phyloP scores from a whole-genome alignment of 1,284 basidiomycete species.

The Xerocomus amazonicus region DNA sequence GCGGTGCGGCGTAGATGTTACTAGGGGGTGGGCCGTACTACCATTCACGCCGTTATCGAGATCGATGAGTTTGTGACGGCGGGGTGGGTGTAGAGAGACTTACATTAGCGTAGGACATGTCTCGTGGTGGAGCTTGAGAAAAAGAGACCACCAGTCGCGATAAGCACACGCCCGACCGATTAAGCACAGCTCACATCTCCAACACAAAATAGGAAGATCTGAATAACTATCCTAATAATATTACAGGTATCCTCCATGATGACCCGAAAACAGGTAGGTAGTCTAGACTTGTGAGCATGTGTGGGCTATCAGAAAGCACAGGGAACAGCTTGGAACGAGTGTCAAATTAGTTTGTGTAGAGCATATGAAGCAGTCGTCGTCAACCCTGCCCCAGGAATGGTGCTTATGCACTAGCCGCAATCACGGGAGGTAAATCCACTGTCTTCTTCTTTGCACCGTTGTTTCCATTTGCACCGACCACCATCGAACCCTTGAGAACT shows the following conservation, averaged over 20 bases:
- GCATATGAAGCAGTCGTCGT: too few species aligned
- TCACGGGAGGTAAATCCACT: conserved; percentile 44
- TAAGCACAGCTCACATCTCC: background rate
- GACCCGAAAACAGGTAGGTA: background rate
- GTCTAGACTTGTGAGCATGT: conserved; percentile 12
- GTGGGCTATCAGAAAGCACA: background rate
- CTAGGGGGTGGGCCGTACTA: conserved; percentile 27
- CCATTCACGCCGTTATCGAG: background rate
- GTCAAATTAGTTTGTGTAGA: conserved; percentile 1
- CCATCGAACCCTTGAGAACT: conserved; percentile 5
- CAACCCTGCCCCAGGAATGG: background rate
- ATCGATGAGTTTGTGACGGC: background rate
- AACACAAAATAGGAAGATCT: background rate
- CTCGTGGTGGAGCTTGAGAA: background rate
- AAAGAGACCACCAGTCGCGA: background rate
- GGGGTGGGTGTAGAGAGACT: conserved; percentile 5
- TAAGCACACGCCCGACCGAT: conserved; percentile 5
- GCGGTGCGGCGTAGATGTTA: conserved; percentile 7
- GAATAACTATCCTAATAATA: conserved; percentile 31
- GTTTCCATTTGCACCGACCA: conserved; percentile 15
- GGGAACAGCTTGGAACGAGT: background rate
- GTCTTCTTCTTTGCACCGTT: conserved; percentile 34
- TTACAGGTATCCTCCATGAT: conserved; percentile 34
- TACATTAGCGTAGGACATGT: conserved; percentile 22
- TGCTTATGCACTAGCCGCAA: conserved; percentile 49